phyloP scores from a whole-genome alignment of 2,329 filamentous ascomycete genomes.

The Fusarium austroafricanum region DNA sequence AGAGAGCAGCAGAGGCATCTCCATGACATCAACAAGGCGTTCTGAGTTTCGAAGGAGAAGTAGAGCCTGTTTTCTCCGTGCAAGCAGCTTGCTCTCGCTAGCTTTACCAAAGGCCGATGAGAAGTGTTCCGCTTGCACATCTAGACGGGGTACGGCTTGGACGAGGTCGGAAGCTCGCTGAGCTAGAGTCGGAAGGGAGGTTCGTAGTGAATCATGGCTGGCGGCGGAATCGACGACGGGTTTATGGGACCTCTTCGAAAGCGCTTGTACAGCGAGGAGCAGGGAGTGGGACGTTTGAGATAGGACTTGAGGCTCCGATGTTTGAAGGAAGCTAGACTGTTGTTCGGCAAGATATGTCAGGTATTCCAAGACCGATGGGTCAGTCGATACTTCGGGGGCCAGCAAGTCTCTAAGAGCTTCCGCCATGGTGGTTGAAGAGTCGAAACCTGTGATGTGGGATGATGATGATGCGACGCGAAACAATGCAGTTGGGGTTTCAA shows the following conservation, averaged over 20 bases:
- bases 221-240: slow-evolving; percentile 83
- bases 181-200: slow-evolving; percentile 77
- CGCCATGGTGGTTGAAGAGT: slow-evolving; percentile 47
- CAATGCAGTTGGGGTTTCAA: background rate
- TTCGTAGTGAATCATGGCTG: slow-evolving; percentile 77
- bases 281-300: slow-evolving; percentile 83
- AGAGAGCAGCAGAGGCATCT: slow-evolving; percentile 85
- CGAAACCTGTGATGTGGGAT: background rate
- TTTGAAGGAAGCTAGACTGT: slow-evolving; percentile 76
- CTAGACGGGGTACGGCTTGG: slow-evolving; percentile 79
- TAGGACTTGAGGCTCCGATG: slow-evolving; percentile 82
- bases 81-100: slow-evolving; percentile 75
- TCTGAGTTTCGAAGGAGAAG: slow-evolving; percentile 88
- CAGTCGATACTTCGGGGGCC: slow-evolving; percentile 49
- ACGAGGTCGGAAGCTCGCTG: slow-evolving; percentile 74
- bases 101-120: slow-evolving; percentile 84
- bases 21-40: slow-evolving; percentile 88
- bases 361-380: slow-evolving; percentile 74
- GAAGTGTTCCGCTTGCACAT: slow-evolving; percentile 82
- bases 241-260: slow-evolving; percentile 91
- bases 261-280: slow-evolving; percentile 83
- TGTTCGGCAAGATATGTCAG: slow-evolving; percentile 82
- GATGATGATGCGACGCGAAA: background rate
- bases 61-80: slow-evolving; percentile 80
- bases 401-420: slow-evolving; percentile 53